Percentiles rank a stretch among this genome's conserved stretches.
Conservation (phyloP, 2,329 filamentous ascomycete genomes). For the Metarhizium guizhouense region DNA sequence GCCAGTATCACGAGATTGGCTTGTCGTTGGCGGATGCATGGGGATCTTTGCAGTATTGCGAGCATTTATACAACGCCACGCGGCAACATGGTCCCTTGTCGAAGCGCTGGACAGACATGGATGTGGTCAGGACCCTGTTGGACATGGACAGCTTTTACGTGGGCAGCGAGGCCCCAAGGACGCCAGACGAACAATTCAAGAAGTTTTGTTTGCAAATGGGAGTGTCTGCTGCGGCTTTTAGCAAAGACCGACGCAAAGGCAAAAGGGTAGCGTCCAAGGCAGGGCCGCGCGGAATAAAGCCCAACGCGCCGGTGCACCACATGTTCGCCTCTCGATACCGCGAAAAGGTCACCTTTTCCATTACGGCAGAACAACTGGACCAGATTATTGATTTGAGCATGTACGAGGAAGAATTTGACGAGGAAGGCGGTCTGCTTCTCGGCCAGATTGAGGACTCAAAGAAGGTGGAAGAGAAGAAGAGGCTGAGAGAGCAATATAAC, state of each 20-base stretch:
- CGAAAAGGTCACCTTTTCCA: not conserved
- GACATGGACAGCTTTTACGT: slow-evolving; percentile 25
- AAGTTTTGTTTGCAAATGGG: slow-evolving; percentile 30
- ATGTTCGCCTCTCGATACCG: slow-evolving; percentile 20
- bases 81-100: too few relatives aligned
- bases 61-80: slow-evolving; percentile 32
- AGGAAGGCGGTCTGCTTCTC: slow-evolving; percentile 7
- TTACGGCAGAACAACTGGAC: not conserved
- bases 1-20: slow-evolving; percentile 20
- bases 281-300: slow-evolving; percentile 18
- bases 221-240: slow-evolving; percentile 15
- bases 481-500: not conserved
- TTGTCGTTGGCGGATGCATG: slow-evolving; percentile 26
- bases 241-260: not conserved
- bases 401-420: slow-evolving; percentile 9
- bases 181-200: slow-evolving; percentile 23
- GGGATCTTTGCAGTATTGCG: slow-evolving; percentile 26
- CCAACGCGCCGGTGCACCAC: slow-evolving; percentile 20
- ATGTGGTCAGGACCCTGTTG: slow-evolving; percentile 20
- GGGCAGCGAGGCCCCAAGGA: slow-evolving; percentile 21
- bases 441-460: slow-evolving; percentile 12
- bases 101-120: slow-evolving; percentile 31
- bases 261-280: slow-evolving; percentile 12
- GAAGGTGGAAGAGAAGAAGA: slow-evolving; percentile 8
- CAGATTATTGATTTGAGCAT: not conserved